Evolutionary conservation across 352 stramenopile species (phyloP).

Genomic region (Pythium rhizo-oryzae): DNA sequence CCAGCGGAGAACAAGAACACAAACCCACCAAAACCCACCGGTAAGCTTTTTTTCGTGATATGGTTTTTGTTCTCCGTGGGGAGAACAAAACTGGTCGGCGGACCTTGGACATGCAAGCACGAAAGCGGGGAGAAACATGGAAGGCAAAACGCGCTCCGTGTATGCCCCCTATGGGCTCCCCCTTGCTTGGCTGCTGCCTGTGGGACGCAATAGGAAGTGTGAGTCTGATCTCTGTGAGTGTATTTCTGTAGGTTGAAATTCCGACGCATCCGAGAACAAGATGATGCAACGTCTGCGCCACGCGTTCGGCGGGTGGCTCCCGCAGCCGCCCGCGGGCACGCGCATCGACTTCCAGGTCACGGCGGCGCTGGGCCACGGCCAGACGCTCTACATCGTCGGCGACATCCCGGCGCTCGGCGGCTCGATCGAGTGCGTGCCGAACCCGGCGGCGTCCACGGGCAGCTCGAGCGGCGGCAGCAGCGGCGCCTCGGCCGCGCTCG

Average conservation of each 20-base stretch:
- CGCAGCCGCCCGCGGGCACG: constrained; percentile 56
- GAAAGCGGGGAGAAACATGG: neutral
- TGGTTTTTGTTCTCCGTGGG: neutral
- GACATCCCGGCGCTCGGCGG: constrained; percentile 71
- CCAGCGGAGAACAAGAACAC: neutral
- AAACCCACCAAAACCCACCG: neutral
- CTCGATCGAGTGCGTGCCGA: constrained; percentile 57
- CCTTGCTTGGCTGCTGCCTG: neutral
- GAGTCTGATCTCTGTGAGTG: neutral
- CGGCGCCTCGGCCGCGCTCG: constrained; percentile 32
- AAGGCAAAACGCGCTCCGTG: neutral
- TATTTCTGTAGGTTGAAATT: constrained; percentile 20
- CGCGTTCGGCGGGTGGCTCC: constrained; percentile 73
- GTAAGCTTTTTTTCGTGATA: constrained; percentile 1
- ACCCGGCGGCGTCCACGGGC: constrained; percentile 27
- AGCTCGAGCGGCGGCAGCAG: constrained; percentile 22
- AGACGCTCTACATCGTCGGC: constrained; percentile 83
- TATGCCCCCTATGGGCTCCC: neutral
- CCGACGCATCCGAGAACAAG: neutral
- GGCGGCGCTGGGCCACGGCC: constrained; percentile 69
- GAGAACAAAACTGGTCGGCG: neutral
- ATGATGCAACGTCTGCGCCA: constrained; percentile 88
- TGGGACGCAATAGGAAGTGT: neutral
- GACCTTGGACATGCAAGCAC: neutral
- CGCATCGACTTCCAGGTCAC: constrained; percentile 86